phyloP scores from a whole-genome alignment of 2,329 filamentous ascomycete genomes.

The Fusarium agapanthi region DNA sequence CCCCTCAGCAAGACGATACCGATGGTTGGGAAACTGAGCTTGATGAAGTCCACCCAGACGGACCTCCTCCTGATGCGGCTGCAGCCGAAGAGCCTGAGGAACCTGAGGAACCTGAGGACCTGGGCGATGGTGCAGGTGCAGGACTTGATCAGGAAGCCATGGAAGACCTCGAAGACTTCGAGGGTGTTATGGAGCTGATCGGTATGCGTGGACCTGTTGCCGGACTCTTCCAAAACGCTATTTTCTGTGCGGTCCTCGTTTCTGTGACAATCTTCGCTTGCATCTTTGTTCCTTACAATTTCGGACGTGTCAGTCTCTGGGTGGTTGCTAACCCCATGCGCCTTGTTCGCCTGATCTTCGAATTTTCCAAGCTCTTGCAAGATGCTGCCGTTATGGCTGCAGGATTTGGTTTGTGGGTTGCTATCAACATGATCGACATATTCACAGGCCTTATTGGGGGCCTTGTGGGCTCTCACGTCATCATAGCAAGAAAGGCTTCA shows the following conservation, averaged over 20 bases:
- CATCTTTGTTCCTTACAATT: constrained; percentile 90
- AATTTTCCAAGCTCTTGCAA: constrained; percentile 79
- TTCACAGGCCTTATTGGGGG: constrained; percentile 49
- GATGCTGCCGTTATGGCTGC: constrained; percentile 75
- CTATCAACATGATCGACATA: constrained; percentile 52
- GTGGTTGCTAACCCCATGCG: constrained; percentile 81
- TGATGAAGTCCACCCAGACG: constrained; percentile 45
- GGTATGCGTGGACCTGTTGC: constrained; percentile 94
- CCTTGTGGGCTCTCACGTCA: constrained; percentile 41
- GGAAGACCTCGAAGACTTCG: constrained; percentile 91
- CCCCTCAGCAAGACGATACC: constrained; percentile 48
- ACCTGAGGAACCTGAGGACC: constrained; percentile 62
- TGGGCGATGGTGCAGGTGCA: constrained; percentile 71
- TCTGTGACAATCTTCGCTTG: constrained; percentile 85
- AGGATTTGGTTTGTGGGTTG: constrained; percentile 60
- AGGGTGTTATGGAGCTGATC: constrained; percentile 94
- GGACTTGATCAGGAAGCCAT: constrained; percentile 79
- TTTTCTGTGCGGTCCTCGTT: constrained; percentile 92
- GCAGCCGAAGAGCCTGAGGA: constrained; percentile 36
- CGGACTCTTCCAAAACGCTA: constrained; percentile 90
- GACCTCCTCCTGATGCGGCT: constrained; percentile 42
- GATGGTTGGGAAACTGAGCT: constrained; percentile 51
- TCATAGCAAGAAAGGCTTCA: constrained; percentile 50
- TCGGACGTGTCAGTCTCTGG: constrained; percentile 85
- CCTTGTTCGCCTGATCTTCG: constrained; percentile 76